Evolutionary conservation across 768 basidiomycete genomes (phyloP), one percentile per base, ranked within the genome.

Genomic region (Cyathus striatus): DNA sequence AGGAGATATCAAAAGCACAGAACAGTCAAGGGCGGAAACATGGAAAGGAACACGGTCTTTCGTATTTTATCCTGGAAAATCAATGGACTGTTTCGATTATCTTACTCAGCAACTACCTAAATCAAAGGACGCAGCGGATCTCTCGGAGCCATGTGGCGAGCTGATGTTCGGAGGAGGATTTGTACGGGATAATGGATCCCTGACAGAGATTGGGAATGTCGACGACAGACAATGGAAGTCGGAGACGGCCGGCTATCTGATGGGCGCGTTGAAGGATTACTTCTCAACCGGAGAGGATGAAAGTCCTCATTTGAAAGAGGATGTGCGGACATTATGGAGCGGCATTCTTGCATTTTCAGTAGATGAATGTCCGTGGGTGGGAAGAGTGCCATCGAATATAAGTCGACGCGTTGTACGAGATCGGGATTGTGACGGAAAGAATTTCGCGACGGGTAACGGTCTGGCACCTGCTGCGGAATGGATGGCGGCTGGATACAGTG

Each of bases 131-230:
- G 14, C 37, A 18, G 21, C 48, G 14, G 27, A n/a, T 16, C 54
- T 53, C 34, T 57, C 64, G 1, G 39, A 54, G 2, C 59, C 65
- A 1, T 44, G 57, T 16, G 71, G 65, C 1, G 79, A 78, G 46
- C 65, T 88, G 42, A 81, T 86, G 75, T 75, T 83, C 43, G 84
- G 85, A n/a, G 83, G 80, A 4, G 83, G 76, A 6, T 63, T 72
- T 40, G 63, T 66, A 33, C 60, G 61, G 44, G 46, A 53, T n/a
- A 50, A 55, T 14, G 53, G 55, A 14, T 42, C 61, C 17, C 47
- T 68, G n/a, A 57, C 59, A 7, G 65, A 66, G 23, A 24, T 70
- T 10, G 73, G 68, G 21, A 59, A 63, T 30, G 51, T 60, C 1
- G 66, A 74, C 40, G 73, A 75, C 44, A 48, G 58, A 18, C 41